These are phyloP conservation scores for Pleurotus salmoneostramineus DNA, from an alignment of 768 basidiomycete genomes.

Conservation along the genomic window DNA sequence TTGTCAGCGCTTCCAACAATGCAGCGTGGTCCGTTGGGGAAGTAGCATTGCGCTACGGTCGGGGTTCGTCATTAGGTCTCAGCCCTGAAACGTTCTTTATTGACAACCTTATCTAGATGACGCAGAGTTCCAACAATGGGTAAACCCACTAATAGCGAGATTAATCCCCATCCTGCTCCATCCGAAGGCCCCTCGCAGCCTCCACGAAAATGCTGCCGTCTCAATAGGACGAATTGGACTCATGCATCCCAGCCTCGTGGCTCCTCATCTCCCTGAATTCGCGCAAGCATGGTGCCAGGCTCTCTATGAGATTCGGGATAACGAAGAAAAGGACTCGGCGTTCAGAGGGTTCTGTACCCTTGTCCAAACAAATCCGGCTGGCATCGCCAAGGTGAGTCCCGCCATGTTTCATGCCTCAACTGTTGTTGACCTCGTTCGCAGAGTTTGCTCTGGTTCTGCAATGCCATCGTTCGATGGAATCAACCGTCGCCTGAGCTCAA, in stretches of 20 bases:
- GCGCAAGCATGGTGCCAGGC: constrained; percentile 97
- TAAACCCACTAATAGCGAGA: constrained; percentile 78
- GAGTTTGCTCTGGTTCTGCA: constrained; percentile 97
- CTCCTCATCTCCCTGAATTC: constrained; percentile 86
- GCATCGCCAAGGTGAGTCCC: constrained; percentile 78
- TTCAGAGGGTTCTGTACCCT: constrained; percentile 97
- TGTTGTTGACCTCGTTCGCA: constrained; percentile 25
- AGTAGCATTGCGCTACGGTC: constrained; percentile 88
- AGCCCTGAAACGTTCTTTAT: constrained; percentile 6
- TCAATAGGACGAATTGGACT: constrained; percentile 95
- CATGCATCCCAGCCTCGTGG: constrained; percentile 85
- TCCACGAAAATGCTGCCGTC: constrained; percentile 98
- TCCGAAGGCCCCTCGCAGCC: constrained; percentile 86
- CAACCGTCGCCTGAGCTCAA: constrained; percentile 90
- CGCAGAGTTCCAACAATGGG: constrained; percentile 89
- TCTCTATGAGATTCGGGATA: constrained; percentile 96
- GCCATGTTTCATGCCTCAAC: not conserved
- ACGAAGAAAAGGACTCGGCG: constrained; percentile 99
- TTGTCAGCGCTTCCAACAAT: constrained; percentile 97
- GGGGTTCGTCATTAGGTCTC: constrained; percentile 42
- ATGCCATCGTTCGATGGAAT: constrained; percentile 94
- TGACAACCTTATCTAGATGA: constrained; percentile 45
- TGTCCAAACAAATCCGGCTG: constrained; percentile 90
- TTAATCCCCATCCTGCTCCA: constrained; percentile 92
- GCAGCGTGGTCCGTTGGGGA: constrained; percentile 99